phyloP scores from a whole-genome alignment of 2,329 filamentous ascomycete species.

The Talaromyces sp. region DNA sequence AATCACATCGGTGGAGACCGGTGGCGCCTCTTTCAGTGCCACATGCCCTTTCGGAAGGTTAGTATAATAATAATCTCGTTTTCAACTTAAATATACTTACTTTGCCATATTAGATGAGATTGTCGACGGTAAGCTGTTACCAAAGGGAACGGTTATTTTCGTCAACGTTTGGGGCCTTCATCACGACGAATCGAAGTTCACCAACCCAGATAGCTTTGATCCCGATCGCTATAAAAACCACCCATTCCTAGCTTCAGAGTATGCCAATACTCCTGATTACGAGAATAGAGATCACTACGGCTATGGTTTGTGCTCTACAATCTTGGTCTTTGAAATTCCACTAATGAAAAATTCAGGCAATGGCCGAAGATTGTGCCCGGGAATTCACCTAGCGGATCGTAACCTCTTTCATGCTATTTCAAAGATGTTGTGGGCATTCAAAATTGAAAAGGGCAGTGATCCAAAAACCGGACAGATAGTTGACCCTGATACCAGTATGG shows the following conservation, averaged over 20 bases:
- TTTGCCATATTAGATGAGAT: slow-evolving; percentile 30
- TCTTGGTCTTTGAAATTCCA: no score
- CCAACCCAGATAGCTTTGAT: slow-evolving; percentile 28
- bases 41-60: slow-evolving; percentile 35
- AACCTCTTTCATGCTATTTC: slow-evolving; percentile 47
- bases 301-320: slow-evolving; percentile 4
- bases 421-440: slow-evolving; percentile 49
- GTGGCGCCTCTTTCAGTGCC: slow-evolving; percentile 52
- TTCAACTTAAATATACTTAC: no score
- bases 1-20: slow-evolving; percentile 54
- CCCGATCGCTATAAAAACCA: slow-evolving; percentile 24
- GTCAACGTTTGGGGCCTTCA: slow-evolving; percentile 44
- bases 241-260: slow-evolving; percentile 17
- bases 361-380: slow-evolving; percentile 22
- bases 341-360: slow-evolving; percentile 8
- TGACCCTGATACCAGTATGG: slow-evolving; percentile 19
- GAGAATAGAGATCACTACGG: slow-evolving; percentile 29
- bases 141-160: slow-evolving; percentile 42
- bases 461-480: slow-evolving; percentile 42
- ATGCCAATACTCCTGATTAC: slow-evolving; percentile 22
- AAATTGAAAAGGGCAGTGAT: slow-evolving; percentile 48
- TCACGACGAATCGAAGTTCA: slow-evolving; percentile 39
- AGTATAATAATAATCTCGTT: no score
- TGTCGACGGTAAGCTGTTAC: slow-evolving; percentile 43
- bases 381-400: slow-evolving; percentile 50